These are phyloP conservation scores for Miamiensis avidus DNA, from an alignment of 169 alveolate genomes.

Conservation along the genomic window DNA sequence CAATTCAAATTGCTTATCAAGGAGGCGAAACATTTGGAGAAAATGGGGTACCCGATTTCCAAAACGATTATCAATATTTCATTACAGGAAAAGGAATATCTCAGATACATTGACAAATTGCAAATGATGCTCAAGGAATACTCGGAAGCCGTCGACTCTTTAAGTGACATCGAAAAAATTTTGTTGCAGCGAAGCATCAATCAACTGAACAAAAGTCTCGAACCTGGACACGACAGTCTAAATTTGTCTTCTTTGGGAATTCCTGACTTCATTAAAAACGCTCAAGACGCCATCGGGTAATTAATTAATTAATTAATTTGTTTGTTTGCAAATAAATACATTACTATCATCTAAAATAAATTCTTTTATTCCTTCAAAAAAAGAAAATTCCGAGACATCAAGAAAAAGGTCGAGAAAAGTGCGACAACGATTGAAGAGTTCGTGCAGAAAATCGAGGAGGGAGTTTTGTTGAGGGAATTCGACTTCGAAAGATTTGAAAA, in stretches of 20 bases:
- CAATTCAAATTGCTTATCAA: conserved; percentile 87
- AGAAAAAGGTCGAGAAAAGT: conserved; percentile 89
- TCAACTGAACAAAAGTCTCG: conserved; percentile 73
- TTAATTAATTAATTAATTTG: too few species aligned
- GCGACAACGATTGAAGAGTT: conserved; percentile 88
- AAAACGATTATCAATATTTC: conserved; percentile 91
- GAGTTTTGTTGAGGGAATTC: conserved; percentile 84
- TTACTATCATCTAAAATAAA: too few species aligned
- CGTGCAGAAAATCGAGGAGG: conserved; percentile 82
- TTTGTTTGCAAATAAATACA: too few species aligned
- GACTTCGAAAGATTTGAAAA: conserved; percentile 70
- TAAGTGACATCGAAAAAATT: conserved; percentile 84
- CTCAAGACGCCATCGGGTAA: conserved; percentile 80
- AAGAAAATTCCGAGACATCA: conserved; percentile 81
- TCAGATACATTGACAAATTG: conserved; percentile 86
- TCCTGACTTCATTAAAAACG: conserved; percentile 85
- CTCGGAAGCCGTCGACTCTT: conserved; percentile 82
- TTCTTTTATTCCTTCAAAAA: too few species aligned
- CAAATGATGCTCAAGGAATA: conserved; percentile 84
- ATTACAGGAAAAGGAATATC: conserved; percentile 89
- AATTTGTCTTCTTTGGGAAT: conserved; percentile 94
- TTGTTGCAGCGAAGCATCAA: conserved; percentile 72
- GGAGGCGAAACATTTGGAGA: conserved; percentile 90
- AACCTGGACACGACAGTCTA: conserved; percentile 88
- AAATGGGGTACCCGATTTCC: conserved; percentile 90